Base-by-base conservation (phyloP, 1,139 yeast genomes). In the Debaryomyces robertsiae region DNA sequence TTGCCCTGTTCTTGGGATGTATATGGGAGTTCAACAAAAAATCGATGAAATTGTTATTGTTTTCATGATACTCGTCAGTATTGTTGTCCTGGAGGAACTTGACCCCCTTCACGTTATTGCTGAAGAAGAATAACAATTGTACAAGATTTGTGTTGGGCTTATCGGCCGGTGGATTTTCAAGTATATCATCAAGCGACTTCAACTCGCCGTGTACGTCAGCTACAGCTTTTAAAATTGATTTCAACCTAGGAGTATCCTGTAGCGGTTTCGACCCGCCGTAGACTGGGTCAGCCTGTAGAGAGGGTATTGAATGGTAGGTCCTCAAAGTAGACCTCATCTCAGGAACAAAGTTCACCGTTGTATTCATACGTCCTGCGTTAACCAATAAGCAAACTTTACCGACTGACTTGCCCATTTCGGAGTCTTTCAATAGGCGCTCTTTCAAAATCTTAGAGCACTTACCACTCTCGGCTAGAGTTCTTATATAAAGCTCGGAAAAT, bases 281-380 rank as follows among this genome's bases (percentile, higher is more conserved):
- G 39, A 65, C 65, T 9, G 84, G 79, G 47, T 78, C 79, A 2
- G 84, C 81, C 58, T 93, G 98, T 39, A 93, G 70, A 5, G 91
- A 81, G 1, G 98, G 98, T 28, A 93, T 88, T 10, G 96, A 86
- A 61, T 91, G 97, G 58, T 86, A 93, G 0, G 97, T 91, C 53
- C 98, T 73, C 50, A 91, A 72, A 47, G 91, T 93, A 0, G 96
- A 89, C 50, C 90, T 84, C 98, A 91, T 91, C 58, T 90, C 97
- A n/a, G 95, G 90, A 42, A 89, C 95, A 58, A 91, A 93, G 62
- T 91, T 91, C 40, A 93, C 83, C 4, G 98, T 93, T 2, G 98
- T 93, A 65, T 93, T 93, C 82, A 93, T 82, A 48, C 98, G 73
- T 3, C 98, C 98, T 34, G 90, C 82, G 58, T 93, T 93, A 19